Evolutionary conservation across 495 filamentous ascomycete genomes (phyloP).

Genomic region (Hamigera avellanea): DNA sequence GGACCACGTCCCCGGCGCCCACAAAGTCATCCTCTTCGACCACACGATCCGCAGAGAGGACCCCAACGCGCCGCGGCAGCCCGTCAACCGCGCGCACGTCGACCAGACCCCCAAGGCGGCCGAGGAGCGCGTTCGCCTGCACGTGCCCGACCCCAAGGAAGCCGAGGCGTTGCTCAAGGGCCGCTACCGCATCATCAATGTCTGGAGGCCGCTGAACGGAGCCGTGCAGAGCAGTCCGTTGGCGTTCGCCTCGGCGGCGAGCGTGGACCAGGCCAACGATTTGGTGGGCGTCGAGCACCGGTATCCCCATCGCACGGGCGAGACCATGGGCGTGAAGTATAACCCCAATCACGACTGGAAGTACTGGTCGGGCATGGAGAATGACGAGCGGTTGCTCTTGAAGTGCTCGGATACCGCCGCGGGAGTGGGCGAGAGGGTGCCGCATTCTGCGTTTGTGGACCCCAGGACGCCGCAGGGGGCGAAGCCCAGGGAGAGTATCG

Average conservation of each 20-base stretch:
- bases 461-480: constrained; percentile 49
- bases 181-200: constrained; percentile 74
- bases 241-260: constrained; percentile 53
- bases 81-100: constrained; percentile 67
- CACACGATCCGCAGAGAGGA: constrained; percentile 68
- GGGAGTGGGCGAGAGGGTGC: constrained; percentile 51
- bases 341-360: constrained; percentile 55
- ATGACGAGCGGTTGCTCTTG: constrained; percentile 62
- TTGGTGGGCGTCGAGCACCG: constrained; percentile 63
- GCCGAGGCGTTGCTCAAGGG: constrained; percentile 45
- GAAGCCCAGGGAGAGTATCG: constrained; percentile 67
- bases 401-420: constrained; percentile 70
- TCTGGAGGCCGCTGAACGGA: constrained; percentile 73
- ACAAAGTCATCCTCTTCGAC: constrained; percentile 69
- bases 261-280: constrained; percentile 45
- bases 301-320: constrained; percentile 59
- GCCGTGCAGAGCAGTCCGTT: constrained; percentile 60
- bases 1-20: constrained; percentile 45
- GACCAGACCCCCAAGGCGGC: constrained; percentile 67
- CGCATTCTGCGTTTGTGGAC: constrained; percentile 76
- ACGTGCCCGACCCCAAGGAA: constrained; percentile 44
- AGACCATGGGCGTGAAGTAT: constrained; percentile 63
- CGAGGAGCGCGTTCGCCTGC: constrained; percentile 49
- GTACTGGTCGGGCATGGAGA: constrained; percentile 69
- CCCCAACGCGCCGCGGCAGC: constrained; percentile 40